Evolutionary conservation across 202 grass and related monocot genomes (phyloP), one percentile per base, ranked within the genome.

Genomic region (Miscanthus sacchariflorus): DNA sequence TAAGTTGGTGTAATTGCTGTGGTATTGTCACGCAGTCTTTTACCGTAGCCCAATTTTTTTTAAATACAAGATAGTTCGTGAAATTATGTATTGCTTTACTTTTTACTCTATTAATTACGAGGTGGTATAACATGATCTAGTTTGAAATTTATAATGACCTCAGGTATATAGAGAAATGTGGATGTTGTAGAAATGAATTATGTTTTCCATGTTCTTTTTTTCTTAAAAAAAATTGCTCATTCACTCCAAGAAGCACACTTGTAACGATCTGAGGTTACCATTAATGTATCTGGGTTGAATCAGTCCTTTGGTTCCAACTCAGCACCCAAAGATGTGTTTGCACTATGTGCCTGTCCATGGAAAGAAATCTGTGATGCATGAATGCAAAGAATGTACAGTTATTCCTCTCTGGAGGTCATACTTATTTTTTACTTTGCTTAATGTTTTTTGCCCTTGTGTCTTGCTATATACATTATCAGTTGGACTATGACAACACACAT

Each of bases 161-260:
- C 2, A 80, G 23, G 4, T 66, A 64, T 61, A 9, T 85, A 76
- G 24, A 68, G 19, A 86, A 70, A 81, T 82, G 38, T 38, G 38
- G 48, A 42, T 65, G 5, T 81, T 35, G 38, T 56, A 72, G 46
- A 18, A 18, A 5, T 50, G 15, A 74, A 87, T 17, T 45, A 5
- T 80, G 52, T 27, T 81, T 49, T 65, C 0, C 13, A 11, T 45
- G 6, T 36, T 18, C 48, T 14, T 48, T 1, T 54, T 54, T 61
- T 76, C 45, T 48, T 14, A 72, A 50, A 45, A 11, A 11, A 46
- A 72, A 27, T 59, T 58, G 67, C 17, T 68, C 50, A 38, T 68
- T 76, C 36, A 38, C 38, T 56, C 14, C 27, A 14, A 64, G n/a
- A 59, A 61, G 36, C 33, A 67, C 77, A 39, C 24, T 59, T 19